Evolutionary conservation across 2,329 filamentous ascomycete species (phyloP), one percentile per base, ranked within the genome.

Genomic region (Hypoxylon sp.): DNA sequence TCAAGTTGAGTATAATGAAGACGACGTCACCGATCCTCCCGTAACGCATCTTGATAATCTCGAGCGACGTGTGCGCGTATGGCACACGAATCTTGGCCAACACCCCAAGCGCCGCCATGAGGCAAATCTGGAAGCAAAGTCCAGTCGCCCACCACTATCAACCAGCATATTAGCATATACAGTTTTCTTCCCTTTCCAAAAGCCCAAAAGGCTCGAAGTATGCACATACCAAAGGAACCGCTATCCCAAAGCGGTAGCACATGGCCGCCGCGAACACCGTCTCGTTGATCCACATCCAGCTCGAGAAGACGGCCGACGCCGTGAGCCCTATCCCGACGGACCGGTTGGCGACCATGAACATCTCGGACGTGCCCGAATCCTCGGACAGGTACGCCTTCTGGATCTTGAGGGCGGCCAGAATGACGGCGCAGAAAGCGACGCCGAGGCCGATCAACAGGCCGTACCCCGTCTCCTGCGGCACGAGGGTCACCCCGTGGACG

Each of bases 61-160:
- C 82, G 1, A 84, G 75, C 2, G 79, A 82, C 0, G 82, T 84
- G 58, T 84, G 82, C 0, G 82, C 82, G 59, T 83, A 82, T 0
- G 82, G 82, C 0, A 83, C 81, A 39, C 81, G 73, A 32, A 83
- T 76, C 68, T 84, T 84, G 11, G 79, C 79, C 46, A 83, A 70
- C 6, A 84, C 80, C 3, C 82, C 82, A 0, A 84, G 73, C 0
- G 77, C 76, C 1, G 81, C 80, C 79, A 84, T 83, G 32, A 84
- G 71, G 4, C 81, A 81, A 56, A 84, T 82, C 69, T 84, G 79
- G 52, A 82, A 83, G 39, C 64, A 67, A 13, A 69, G 63, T 19
- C 65, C 65, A 4, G 70, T 67, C 1, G 66, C 76, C 72, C 73
- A 79, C 75, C 75, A 78, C 56, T 71, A 24, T 6, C 43, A n/a